These are phyloP conservation scores for Gamsiella multidivaricata DNA, from an alignment of 192 early-diverging fungal species.

Conservation along the genomic window DNA sequence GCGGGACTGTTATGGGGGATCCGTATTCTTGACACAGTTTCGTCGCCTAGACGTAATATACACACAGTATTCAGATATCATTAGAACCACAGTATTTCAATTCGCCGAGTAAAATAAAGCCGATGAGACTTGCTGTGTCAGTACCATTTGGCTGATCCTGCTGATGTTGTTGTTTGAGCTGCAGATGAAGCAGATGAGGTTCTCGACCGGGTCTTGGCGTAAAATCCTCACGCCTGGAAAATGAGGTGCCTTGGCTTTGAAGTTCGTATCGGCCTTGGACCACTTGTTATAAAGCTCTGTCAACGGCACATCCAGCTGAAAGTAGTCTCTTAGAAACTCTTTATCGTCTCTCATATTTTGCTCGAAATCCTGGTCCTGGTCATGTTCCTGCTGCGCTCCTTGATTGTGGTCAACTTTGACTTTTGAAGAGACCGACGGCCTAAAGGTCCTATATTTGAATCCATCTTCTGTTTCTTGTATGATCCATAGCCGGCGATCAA, in stretches of 20 bases:
- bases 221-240: slow-evolving; percentile 81
- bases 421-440: slow-evolving; percentile 20
- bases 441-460: slow-evolving; percentile 57
- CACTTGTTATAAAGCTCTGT: slow-evolving; percentile 65
- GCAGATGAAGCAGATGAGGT: slow-evolving; percentile 91
- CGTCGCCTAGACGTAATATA: slow-evolving; percentile 53
- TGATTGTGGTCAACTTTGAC: slow-evolving; percentile 8
- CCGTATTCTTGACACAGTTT: slow-evolving; percentile 64
- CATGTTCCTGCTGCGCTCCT: slow-evolving; percentile 16
- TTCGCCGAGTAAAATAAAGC: neutral
- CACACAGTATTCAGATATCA: neutral
- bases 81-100: neutral
- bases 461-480: slow-evolving; percentile 38
- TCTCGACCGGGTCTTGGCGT: slow-evolving; percentile 89
- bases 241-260: slow-evolving; percentile 63
- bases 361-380: slow-evolving; percentile 6
- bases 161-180: slow-evolving; percentile 95
- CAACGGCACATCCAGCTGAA: slow-evolving; percentile 82
- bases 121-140: no score
- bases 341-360: slow-evolving; percentile 30
- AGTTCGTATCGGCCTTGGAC: slow-evolving; percentile 73
- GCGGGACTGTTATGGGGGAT: slow-evolving; percentile 34
- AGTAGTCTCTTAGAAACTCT: slow-evolving; percentile 79
- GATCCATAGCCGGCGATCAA: slow-evolving; percentile 33
- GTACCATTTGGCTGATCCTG: slow-evolving; percentile 89